Percentiles rank a stretch among this genome's conserved stretches.
Evolutionary conservation across 257 asterid species (phyloP).

Genomic region (Rehmannia glutinosa): DNA sequence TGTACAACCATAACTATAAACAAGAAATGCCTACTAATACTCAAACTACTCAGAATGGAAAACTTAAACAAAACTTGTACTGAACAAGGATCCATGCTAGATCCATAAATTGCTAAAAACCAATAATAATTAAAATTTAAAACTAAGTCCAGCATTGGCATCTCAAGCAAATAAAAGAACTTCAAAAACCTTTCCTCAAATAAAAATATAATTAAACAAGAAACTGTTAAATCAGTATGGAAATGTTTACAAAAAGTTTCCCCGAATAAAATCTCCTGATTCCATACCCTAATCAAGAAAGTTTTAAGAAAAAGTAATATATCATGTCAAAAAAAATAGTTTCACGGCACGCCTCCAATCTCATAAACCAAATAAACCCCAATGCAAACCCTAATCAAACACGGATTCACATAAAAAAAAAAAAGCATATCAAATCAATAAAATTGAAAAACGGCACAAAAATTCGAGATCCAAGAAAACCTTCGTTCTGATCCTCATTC

Average conservation of each 20-base stretch:
- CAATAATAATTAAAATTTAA: not conserved
- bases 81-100: constrained; percentile 11
- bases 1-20: not conserved
- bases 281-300: constrained; percentile 6
- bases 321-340: not conserved
- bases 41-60: not conserved
- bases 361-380: constrained; percentile 12
- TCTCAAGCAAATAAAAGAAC: constrained; percentile 6
- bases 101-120: constrained; percentile 11
- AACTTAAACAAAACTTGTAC: not conserved
- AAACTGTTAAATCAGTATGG: not conserved
- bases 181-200: not conserved
- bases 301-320: not conserved
- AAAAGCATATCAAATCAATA: not conserved
- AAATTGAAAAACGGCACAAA: constrained; percentile 16
- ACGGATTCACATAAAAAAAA: not conserved
- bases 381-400: constrained; percentile 32
- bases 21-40: not conserved
- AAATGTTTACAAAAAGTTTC: not conserved
- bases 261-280: constrained; percentile 2
- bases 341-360: not conserved
- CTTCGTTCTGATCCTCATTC: constrained; percentile 82
- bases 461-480: constrained; percentile 51
- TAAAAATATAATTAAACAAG: not conserved
- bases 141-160: constrained; percentile 5